Conservation (phyloP, 129 eudicot species). For the Dittrichia graveolens region DNA sequence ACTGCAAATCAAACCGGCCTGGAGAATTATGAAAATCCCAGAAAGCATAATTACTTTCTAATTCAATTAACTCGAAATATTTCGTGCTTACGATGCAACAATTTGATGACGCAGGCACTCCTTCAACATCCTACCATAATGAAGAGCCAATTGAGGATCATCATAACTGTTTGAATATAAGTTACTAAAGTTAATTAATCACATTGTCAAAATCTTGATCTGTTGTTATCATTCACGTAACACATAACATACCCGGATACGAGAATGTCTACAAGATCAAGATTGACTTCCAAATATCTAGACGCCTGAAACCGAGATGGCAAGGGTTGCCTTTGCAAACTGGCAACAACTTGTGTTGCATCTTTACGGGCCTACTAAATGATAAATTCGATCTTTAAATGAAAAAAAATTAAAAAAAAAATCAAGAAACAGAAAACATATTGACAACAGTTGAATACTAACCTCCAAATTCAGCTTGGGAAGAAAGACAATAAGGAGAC, state of each 20-base stretch:
- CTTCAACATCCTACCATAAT: constrained; percentile 77
- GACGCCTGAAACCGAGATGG: constrained; percentile 66
- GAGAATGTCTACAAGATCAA: constrained; percentile 62
- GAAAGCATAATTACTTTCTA: not conserved
- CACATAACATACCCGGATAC: constrained; percentile 50
- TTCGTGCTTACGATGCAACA: constrained; percentile 58
- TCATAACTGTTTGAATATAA: constrained; percentile 47
- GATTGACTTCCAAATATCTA: constrained; percentile 62
- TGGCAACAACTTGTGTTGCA: constrained; percentile 76
- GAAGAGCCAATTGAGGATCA: constrained; percentile 61
- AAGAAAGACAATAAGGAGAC: constrained; percentile 59
- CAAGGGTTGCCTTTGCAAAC: constrained; percentile 80
- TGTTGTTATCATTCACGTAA: not conserved
- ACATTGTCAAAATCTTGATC: too few species aligned
- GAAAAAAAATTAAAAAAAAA: too few species aligned
- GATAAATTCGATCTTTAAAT: too few species aligned
- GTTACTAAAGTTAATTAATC: not conserved
- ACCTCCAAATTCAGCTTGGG: constrained; percentile 80
- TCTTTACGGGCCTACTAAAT: constrained; percentile 65
- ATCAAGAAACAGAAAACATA: not conserved
- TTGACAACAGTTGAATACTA: not conserved
- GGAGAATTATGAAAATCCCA: not conserved
- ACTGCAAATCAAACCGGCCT: constrained; percentile 33
- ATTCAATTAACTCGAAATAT: not conserved
- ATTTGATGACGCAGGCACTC: constrained; percentile 84